Conservation (phyloP, 345 rosid species). For the Kandelia obovata region DNA sequence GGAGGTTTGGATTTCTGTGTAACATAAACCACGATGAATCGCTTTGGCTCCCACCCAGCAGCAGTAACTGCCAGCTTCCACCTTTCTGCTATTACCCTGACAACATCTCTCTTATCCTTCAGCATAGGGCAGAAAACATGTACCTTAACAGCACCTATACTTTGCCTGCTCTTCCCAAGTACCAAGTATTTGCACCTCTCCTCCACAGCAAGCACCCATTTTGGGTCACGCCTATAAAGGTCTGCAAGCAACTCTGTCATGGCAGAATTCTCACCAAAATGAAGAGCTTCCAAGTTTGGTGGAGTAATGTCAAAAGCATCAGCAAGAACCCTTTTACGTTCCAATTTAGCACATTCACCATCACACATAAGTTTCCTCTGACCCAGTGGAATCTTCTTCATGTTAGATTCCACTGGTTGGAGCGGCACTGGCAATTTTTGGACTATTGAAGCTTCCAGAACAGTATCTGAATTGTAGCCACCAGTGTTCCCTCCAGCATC, state of each 20-base stretch:
- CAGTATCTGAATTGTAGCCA: conserved; percentile 37
- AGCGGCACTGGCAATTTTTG: conserved; percentile 67
- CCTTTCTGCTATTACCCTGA: conserved; percentile 84
- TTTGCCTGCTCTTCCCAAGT: conserved; percentile 70
- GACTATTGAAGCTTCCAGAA: conserved; percentile 59
- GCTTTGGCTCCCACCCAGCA: conserved; percentile 96
- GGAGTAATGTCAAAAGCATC: conserved; percentile 84
- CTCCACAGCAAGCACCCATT: conserved; percentile 86
- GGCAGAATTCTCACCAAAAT: conserved; percentile 74
- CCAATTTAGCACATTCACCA: conserved; percentile 83
- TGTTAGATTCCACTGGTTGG: conserved; percentile 61
- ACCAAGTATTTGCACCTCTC: conserved; percentile 93
- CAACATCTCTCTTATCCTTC: conserved; percentile 88
- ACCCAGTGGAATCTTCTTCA: conserved; percentile 65
- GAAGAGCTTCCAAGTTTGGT: conserved; percentile 75
- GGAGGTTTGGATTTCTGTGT: conserved; percentile 80
- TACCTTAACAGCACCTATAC: conserved; percentile 52
- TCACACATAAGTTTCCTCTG: conserved; percentile 88
- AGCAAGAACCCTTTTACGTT: conserved; percentile 85
- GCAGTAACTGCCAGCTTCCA: conserved; percentile 80
- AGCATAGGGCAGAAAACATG: conserved; percentile 91
- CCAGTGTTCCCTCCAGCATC: conserved; percentile 67
- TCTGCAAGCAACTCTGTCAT: conserved; percentile 71
- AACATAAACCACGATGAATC: conserved; percentile 68
- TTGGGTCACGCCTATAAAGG: conserved; percentile 84